A percentile compares a stretch with the other conserved stretches of the same genome.
phyloP scores from a whole-genome alignment of 2,329 filamentous ascomycete species.

The Ophiostoma novo-ulmi region DNA sequence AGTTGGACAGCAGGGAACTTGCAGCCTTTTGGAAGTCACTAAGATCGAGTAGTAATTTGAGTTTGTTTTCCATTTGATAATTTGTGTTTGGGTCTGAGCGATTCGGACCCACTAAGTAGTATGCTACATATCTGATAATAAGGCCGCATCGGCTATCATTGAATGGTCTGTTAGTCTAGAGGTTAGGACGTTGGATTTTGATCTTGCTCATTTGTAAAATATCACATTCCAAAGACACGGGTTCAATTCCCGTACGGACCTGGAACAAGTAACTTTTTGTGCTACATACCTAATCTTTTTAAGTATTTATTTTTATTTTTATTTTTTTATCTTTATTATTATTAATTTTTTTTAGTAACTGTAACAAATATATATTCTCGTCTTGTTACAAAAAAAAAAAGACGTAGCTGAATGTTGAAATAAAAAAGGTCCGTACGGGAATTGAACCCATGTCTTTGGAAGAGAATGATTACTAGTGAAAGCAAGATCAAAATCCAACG shows the following conservation, averaged over 20 bases:
- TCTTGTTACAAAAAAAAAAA: neutral
- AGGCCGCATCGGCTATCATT: neutral
- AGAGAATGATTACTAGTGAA: neutral
- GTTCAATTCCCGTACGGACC: slow-evolving; percentile 24
- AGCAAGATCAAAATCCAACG: slow-evolving; percentile 23
- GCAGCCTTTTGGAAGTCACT: neutral
- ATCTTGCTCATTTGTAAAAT: neutral
- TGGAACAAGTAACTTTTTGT: neutral
- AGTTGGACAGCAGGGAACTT: slow-evolving; percentile 22
- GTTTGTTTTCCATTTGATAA: neutral
- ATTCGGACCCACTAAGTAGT: neutral
- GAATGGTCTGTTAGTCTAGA: slow-evolving; percentile 24
- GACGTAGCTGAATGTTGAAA: neutral
- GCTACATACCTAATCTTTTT: neutral
- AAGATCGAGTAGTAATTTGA: neutral
- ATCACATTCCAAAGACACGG: slow-evolving; percentile 19
- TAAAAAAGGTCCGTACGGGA: slow-evolving; percentile 21
- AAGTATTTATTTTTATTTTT: neutral
- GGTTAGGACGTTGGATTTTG: slow-evolving; percentile 25
- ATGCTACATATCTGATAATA: neutral
- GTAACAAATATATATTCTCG: neutral
- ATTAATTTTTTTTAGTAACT: neutral
- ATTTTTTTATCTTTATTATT: neutral
- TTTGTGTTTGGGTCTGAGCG: neutral
- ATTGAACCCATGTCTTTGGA: slow-evolving; percentile 23